phyloP scores from a whole-genome alignment of 2,329 filamentous ascomycete genomes.

The Arthroderma sp. region DNA sequence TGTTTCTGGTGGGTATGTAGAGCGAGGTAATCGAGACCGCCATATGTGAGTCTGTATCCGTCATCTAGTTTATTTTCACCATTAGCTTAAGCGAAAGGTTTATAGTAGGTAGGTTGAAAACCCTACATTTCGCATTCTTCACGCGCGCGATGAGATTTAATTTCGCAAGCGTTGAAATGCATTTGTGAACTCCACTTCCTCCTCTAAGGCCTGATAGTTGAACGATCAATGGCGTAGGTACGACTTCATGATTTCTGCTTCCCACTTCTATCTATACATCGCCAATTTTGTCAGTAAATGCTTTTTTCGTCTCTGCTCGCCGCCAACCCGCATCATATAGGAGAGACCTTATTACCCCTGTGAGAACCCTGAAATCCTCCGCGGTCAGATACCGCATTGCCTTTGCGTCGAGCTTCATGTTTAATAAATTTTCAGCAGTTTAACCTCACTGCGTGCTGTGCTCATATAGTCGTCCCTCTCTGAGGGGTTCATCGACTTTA shows the following conservation, averaged over 20 bases:
- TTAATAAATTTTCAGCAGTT: slow-evolving; percentile 11
- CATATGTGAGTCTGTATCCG: slow-evolving; percentile 91
- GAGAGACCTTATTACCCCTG: slow-evolving; percentile 53
- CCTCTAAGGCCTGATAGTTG: slow-evolving; percentile 71
- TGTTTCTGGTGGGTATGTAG: slow-evolving; percentile 75
- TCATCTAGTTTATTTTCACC: slow-evolving; percentile 45
- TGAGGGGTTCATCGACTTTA: too few relatives aligned
- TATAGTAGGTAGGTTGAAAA: not conserved
- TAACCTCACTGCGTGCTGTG: too few relatives aligned
- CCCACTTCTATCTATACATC: slow-evolving; percentile 66
- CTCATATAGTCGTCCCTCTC: too few relatives aligned
- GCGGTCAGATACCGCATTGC: slow-evolving; percentile 79
- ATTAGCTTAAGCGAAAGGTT: slow-evolving; percentile 1
- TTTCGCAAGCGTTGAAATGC: slow-evolving; percentile 85
- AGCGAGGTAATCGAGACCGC: slow-evolving; percentile 93
- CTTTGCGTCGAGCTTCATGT: slow-evolving; percentile 91
- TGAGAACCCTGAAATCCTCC: slow-evolving; percentile 92
- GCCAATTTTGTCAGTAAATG: not conserved
- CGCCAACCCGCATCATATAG: not conserved
- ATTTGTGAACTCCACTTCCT: slow-evolving; percentile 64
- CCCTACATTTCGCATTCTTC: slow-evolving; percentile 73
- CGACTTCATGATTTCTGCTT: slow-evolving; percentile 92
- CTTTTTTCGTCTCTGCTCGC: not conserved
- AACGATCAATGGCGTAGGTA: slow-evolving; percentile 78
- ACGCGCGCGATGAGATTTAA: slow-evolving; percentile 79